These are phyloP conservation scores for Lichtheimia ornata DNA, from an alignment of 371 early-diverging fungal genomes.

Conservation along the genomic window DNA sequence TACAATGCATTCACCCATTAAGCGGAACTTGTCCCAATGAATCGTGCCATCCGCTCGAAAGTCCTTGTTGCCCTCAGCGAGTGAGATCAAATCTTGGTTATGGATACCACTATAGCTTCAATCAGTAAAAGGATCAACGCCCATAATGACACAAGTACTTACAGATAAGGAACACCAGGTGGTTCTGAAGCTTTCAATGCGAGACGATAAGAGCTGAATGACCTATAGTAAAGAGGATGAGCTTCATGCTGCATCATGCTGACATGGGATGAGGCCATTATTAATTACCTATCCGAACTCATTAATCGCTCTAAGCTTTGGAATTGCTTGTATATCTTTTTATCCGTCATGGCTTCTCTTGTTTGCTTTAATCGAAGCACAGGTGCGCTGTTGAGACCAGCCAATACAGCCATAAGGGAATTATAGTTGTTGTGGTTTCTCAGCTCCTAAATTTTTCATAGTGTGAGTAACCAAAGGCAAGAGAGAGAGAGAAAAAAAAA, in stretches of 20 bases:
- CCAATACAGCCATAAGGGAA: constrained; percentile 71
- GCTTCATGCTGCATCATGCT: neutral
- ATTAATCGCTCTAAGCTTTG: constrained; percentile 66
- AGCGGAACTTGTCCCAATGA: constrained; percentile 64
- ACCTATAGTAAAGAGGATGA: constrained; percentile 15
- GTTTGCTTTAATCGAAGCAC: constrained; percentile 62
- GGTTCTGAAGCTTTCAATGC: constrained; percentile 53
- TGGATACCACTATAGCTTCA: constrained; percentile 52
- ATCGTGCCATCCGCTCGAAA: constrained; percentile 54
- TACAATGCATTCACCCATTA: constrained; percentile 60
- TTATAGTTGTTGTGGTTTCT: constrained; percentile 67
- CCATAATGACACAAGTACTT: constrained; percentile 12
- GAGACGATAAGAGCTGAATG: constrained; percentile 64
- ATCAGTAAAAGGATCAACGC: neutral
- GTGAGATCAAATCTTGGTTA: constrained; percentile 54
- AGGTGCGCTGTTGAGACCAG: constrained; percentile 71
- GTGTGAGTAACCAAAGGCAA: constrained; percentile 1
- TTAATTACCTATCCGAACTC: constrained; percentile 55
- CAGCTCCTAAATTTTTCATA: constrained; percentile 31
- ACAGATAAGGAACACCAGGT: constrained; percentile 66
- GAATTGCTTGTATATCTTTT: constrained; percentile 54
- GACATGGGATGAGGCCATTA: neutral
- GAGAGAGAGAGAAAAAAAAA: too few relatives aligned
- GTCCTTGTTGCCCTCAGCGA: constrained; percentile 63
- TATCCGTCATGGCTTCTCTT: constrained; percentile 48